Evolutionary conservation across 2,329 filamentous ascomycete genomes (phyloP).

Genomic region (Colletotrichum lindemuthianum): DNA sequence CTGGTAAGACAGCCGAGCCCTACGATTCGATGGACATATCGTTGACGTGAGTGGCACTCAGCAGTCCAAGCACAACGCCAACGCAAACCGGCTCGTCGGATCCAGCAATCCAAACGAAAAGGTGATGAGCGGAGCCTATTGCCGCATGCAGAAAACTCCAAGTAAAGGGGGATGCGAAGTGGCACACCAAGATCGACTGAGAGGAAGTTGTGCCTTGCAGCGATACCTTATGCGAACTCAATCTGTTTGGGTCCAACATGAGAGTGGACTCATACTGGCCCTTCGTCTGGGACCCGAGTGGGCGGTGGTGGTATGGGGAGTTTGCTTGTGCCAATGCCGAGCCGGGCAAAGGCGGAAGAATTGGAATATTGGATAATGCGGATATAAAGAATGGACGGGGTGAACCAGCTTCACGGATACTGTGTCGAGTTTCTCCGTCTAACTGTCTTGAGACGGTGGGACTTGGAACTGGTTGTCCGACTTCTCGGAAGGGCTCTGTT

Average conservation of each 20-base stretch:
- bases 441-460: background rate
- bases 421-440: conserved; percentile 13
- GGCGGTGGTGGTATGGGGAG: background rate
- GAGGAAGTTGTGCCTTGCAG: conserved; percentile 16
- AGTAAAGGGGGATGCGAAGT: background rate
- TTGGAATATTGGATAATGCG: background rate
- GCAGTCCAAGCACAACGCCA: background rate
- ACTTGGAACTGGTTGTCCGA: too few species aligned
- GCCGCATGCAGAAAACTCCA: background rate
- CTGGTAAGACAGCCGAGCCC: too few species aligned
- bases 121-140: background rate
- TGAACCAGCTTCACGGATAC: background rate
- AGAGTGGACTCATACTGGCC: background rate
- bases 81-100: conserved; percentile 6
- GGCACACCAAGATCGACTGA: background rate
- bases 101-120: conserved; percentile 2
- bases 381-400: background rate
- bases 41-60: background rate
- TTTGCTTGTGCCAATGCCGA: conserved; percentile 7
- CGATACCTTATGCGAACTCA: conserved; percentile 7
- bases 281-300: background rate
- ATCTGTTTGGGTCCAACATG: background rate
- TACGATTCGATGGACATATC: too few species aligned
- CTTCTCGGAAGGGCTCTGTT: too few species aligned
- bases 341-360: conserved; percentile 33